Base-by-base conservation (phyloP, 2,329 filamentous ascomycete genomes). In the Myrmaecium sp. region DNA sequence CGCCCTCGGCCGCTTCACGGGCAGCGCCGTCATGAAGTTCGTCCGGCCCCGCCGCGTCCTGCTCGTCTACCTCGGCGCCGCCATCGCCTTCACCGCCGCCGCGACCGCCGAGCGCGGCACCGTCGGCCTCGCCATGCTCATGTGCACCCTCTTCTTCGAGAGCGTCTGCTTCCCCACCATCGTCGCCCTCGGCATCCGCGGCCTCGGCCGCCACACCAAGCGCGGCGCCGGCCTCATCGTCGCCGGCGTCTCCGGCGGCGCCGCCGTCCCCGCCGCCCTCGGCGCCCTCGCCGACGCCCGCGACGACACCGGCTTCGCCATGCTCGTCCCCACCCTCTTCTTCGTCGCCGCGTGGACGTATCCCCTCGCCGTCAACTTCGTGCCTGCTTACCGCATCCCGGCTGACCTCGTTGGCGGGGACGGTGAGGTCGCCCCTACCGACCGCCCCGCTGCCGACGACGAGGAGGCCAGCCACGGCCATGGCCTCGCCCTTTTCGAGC, bases 81-180 rank as follows among this genome's bases (percentile, higher is more conserved):
- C 69, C 38, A 66, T 81, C 44, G 58, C 77, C 23, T 55, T 80
- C 37, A 52, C 62, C 27, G 52, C 63, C 5, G 57, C 62, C 0
- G 47, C 61, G 7, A 67, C 71, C 30, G 60, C 54, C 5, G 57
- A 62, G n/a, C 46, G 44, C 10, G 64, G 60, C 16, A 59, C 62
- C 29, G 50, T 55, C 0, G 64, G 64, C 10, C 58, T 72, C 30
- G 58, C 69, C n/a, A 73, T 80, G 36, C 55, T 78, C 3, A 59
- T 74, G 20, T 40, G 84, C 15, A 76, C 78, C 35, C 74, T 81
- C 36, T 81, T 91, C 49, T 81, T 79, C 42, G 80, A 86, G 47
- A 78, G 74, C 0, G 80, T 82, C 27, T 69, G 81, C 38, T 92
- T 80, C 60, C 82, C 83, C 0, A 71, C 84, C 2, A 73, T 89